phyloP scores from a whole-genome alignment of 176 grass and related monocot species.

The Oryza rufipogon region DNA sequence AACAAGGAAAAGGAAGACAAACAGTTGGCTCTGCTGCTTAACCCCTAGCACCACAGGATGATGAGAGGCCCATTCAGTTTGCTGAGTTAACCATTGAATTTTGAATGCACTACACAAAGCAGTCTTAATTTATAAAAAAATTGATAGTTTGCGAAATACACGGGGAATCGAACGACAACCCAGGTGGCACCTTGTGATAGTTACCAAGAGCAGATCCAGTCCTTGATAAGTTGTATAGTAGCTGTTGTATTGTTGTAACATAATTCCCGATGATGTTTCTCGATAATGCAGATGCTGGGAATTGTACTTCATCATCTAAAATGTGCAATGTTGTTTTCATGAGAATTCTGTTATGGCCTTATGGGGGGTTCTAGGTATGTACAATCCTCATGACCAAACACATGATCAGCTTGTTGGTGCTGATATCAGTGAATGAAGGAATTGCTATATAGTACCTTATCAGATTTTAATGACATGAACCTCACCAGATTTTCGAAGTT shows the following conservation, averaged over 20 bases:
- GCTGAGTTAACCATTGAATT: background rate
- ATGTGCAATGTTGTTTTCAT: background rate
- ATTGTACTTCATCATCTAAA: background rate
- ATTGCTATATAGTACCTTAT: background rate
- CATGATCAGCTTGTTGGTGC: background rate
- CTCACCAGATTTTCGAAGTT: background rate
- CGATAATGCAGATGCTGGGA: background rate
- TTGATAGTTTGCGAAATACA: background rate
- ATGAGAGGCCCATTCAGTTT: background rate
- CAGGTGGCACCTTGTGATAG: background rate
- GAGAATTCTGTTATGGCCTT: background rate
- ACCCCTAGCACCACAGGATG: constrained; percentile 34
- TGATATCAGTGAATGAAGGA: constrained; percentile 2
- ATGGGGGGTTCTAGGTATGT: background rate
- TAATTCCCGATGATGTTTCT: background rate
- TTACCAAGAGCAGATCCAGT: constrained; percentile 3
- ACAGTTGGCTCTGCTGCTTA: constrained; percentile 47
- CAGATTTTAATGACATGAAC: background rate
- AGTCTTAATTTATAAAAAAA: constrained; percentile 17
- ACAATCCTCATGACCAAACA: background rate
- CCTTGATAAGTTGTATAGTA: constrained; percentile 38
- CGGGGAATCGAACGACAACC: background rate
- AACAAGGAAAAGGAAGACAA: constrained; percentile 34
- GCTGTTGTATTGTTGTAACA: constrained; percentile 40
- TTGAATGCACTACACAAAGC: constrained; percentile 8